Percentiles rank a stretch among this genome's conserved stretches.
Conservation (phyloP, 192 early-diverging fungal species). For the Umbelopsis sp. region DNA sequence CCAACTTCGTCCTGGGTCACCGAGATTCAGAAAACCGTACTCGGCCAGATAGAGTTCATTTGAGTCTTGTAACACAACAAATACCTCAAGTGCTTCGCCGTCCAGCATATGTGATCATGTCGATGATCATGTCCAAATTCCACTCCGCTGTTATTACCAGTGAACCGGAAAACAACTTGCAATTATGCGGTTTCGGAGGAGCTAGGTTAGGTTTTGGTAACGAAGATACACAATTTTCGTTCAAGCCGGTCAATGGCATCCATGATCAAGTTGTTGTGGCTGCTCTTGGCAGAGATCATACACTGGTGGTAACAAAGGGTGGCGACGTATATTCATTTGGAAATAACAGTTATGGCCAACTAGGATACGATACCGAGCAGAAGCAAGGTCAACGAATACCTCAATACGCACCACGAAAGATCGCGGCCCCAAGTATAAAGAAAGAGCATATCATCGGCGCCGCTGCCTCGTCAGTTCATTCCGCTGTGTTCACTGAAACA, state of each 20-base stretch:
- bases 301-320: constrained; percentile 55
- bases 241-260: constrained; percentile 49
- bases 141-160: constrained; percentile 61
- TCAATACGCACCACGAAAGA: constrained; percentile 54
- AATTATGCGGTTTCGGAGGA: constrained; percentile 71
- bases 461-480: constrained; percentile 70
- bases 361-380: constrained; percentile 43
- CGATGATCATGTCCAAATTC: constrained; percentile 68
- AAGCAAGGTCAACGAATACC: constrained; percentile 40
- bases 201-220: constrained; percentile 69
- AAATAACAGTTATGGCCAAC: constrained; percentile 66
- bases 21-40: constrained; percentile 64
- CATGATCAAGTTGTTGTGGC: constrained; percentile 41
- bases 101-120: constrained; percentile 29
- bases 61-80: constrained; percentile 35
- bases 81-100: constrained; percentile 30
- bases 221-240: constrained; percentile 58
- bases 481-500: constrained; percentile 61
- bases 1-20: constrained; percentile 70
- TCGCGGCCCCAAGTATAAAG: constrained; percentile 54
- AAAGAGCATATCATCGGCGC: constrained; percentile 56
- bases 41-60: constrained; percentile 65
- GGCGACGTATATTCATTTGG: constrained; percentile 71
- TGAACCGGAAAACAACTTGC: constrained; percentile 45
- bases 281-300: constrained; percentile 73